Evolutionary conservation across 768 basidiomycete genomes (phyloP), one percentile per base, ranked within the genome.

Genomic region (Lyophyllum shimeji): DNA sequence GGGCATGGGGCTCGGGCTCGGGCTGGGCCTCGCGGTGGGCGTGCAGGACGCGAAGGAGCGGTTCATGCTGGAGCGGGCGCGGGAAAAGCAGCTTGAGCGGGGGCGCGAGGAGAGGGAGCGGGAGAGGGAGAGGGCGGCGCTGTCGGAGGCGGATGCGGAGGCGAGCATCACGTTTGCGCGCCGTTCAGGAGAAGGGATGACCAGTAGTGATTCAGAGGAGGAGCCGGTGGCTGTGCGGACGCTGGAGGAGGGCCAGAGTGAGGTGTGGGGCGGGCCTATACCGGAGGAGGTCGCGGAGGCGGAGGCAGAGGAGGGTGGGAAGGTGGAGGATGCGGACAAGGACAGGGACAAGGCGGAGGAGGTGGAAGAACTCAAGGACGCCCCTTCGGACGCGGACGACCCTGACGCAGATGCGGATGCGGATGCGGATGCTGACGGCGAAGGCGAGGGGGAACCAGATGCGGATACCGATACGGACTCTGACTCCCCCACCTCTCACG

Each of bases 91-190:
- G 25, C 37, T 25, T 17, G 53, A 59, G 34, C 43, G 43, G 4
- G 50, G 55, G 20, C 23, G 33, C 20, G 50, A 37, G 21, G 7
- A 50, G 33, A 23, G 49, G 23, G 49, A 49, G 21, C 29, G 44
- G 25, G 51, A 56, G 8, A 24, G 27, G 18, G 48, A 52, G 47
- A 37, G 23, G 34, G 44, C 44, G 40, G 51, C 51, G 6, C 44
- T 56, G 33, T 49, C 51, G 15, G 59, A 53, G 43, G 58, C 56
- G 7, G 53, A 57, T 20, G 50, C 56, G 2, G 55, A 60, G 21
- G 49, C 53, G 2, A 49, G 52, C 17, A 60, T 60, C 3, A 46
- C 48, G 3, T 60, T 60, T 42, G 60, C 60, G 15, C 33, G 48
- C 3, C 29, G 56, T 29, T 51, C 53, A 0, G 43, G 39, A 29